A percentile compares a stretch with the other conserved stretches of the same genome.
phyloP scores from a whole-genome alignment of 2,329 filamentous ascomycete species.

The Stenocarpella maydis region DNA sequence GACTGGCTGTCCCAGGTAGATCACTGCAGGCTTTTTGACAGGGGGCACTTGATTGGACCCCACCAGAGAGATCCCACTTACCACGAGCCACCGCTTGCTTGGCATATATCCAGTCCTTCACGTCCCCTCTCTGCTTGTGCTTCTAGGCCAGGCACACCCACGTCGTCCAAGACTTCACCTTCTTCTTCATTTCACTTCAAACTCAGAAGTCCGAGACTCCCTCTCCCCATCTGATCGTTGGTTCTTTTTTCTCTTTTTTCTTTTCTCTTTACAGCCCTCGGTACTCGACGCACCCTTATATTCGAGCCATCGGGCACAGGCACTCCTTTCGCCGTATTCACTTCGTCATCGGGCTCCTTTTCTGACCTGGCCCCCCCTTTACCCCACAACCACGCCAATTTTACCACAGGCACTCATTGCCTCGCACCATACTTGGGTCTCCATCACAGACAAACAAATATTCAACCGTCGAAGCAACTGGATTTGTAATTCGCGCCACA shows the following conservation, averaged over 20 bases:
- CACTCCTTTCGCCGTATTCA: conserved; percentile 11
- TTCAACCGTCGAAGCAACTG: conserved; percentile 14
- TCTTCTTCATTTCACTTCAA: conserved; percentile 10
- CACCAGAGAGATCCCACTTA: conserved; percentile 15
- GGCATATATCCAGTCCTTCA: conserved; percentile 27
- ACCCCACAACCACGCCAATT: neutral
- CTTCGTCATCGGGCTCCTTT: conserved; percentile 5
- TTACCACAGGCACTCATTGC: neutral
- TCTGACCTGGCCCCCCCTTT: too few relatives aligned
- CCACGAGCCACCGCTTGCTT: conserved; percentile 20
- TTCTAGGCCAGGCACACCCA: neutral
- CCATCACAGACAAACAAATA: neutral
- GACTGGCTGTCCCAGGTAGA: conserved; percentile 29
- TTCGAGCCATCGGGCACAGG: conserved; percentile 6
- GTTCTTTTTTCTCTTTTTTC: conserved; percentile 22
- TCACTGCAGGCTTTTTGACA: neutral
- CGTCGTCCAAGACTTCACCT: conserved; percentile 19
- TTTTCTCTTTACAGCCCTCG: conserved; percentile 22
- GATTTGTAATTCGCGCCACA: conserved; percentile 21
- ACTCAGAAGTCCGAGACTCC: conserved; percentile 24
- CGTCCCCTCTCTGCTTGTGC: conserved; percentile 3
- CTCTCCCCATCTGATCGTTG: neutral
- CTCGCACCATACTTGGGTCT: too few relatives aligned
- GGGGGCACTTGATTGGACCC: conserved; percentile 29
- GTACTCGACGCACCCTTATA: neutral